A percentile compares a stretch with the other conserved stretches of the same genome.
phyloP scores from a whole-genome alignment of 1,284 basidiomycete species.

The Fomitopsis palustris region DNA sequence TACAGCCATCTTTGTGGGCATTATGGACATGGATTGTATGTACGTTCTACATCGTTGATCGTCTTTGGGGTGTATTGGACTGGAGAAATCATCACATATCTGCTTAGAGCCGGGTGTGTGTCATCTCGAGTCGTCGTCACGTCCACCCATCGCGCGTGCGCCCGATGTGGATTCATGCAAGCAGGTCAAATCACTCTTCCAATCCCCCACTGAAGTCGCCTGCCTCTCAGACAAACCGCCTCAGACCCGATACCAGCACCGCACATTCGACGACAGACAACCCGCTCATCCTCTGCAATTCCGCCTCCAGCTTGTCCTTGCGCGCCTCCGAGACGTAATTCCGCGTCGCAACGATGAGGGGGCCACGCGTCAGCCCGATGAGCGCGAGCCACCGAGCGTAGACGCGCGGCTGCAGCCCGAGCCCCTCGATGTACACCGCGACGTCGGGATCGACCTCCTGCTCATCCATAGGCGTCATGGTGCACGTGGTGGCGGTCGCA shows the following conservation, averaged over 20 bases:
- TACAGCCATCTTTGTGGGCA: neutral
- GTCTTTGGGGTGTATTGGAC: neutral
- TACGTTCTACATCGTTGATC: neutral
- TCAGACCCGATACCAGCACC: neutral
- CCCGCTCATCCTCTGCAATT: neutral
- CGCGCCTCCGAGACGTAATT: neutral
- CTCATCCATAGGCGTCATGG: too few species aligned
- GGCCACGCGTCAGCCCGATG: neutral
- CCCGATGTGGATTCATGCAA: neutral
- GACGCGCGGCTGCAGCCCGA: neutral
- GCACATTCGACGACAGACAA: neutral
- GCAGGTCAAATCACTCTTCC: neutral
- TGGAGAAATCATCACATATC: too few species aligned
- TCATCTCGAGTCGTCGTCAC: too few species aligned
- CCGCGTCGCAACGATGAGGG: neutral
- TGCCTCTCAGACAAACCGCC: neutral
- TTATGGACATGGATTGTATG: neutral
- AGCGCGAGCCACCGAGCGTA: neutral
- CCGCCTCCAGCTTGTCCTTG: neutral
- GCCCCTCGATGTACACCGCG: neutral
- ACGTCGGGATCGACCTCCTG: neutral
- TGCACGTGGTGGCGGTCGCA: too few species aligned
- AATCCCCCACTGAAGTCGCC: too few species aligned
- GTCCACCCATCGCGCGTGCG: too few species aligned
- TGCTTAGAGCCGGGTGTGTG: too few species aligned